A percentile compares a stretch with the other conserved stretches of the same genome.
These are phyloP conservation scores for Eragrostis nindensis DNA, from an alignment of 176 grass and related monocot species.

Conservation along the genomic window DNA sequence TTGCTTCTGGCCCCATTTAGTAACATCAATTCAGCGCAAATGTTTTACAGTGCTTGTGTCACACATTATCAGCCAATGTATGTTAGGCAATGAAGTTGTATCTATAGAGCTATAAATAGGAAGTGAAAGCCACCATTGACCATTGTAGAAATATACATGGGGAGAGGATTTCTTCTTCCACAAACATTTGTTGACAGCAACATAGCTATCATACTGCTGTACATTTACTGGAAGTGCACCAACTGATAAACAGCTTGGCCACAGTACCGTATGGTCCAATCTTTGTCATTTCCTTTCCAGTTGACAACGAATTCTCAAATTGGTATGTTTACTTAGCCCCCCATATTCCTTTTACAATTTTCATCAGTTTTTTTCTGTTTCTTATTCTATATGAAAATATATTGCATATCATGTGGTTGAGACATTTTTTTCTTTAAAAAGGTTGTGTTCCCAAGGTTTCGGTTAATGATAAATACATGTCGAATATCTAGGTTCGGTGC, in stretches of 20 bases:
- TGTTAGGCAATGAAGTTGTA: not conserved
- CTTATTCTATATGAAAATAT: not conserved
- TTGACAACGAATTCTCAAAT: slow-evolving; percentile 34
- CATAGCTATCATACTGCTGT: not conserved
- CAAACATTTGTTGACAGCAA: slow-evolving; percentile 13
- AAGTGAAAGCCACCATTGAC: not conserved
- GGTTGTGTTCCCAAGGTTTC: not conserved
- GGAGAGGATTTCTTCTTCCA: slow-evolving; percentile 28
- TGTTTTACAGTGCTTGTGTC: slow-evolving; percentile 28
- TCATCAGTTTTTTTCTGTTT: not conserved
- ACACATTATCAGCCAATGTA: slow-evolving; percentile 20
- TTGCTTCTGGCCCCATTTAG: slow-evolving; percentile 28
- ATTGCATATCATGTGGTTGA: not conserved
- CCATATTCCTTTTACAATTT: slow-evolving; percentile 9
- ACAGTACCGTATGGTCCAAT: slow-evolving; percentile 20
- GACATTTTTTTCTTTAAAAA: not conserved
- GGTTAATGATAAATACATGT: not conserved
- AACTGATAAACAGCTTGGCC: slow-evolving; percentile 29
- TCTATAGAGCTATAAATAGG: slow-evolving; percentile 16
- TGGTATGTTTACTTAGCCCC: slow-evolving; percentile 33
- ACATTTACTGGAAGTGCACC: slow-evolving; percentile 15
- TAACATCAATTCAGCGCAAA: slow-evolving; percentile 44
- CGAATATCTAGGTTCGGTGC: not conserved
- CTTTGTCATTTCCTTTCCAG: slow-evolving; percentile 28
- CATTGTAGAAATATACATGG: slow-evolving; percentile 8